Evolutionary conservation across 1,284 basidiomycete species (phyloP).

Genomic region (Abortiporus biennis): DNA sequence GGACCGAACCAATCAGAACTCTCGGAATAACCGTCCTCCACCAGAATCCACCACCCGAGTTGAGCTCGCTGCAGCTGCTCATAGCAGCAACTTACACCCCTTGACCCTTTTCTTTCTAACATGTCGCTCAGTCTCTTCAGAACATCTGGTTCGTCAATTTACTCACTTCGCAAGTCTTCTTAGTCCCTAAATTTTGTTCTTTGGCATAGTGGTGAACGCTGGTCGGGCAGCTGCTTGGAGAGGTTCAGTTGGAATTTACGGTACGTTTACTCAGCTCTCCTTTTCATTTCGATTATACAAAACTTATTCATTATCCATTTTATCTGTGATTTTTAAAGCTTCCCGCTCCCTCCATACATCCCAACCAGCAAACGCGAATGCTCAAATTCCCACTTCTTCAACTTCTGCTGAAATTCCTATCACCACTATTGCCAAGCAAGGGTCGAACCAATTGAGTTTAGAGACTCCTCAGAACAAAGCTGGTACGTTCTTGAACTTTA

Average conservation of each 20-base stretch:
- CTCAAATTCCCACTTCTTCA: too few species aligned
- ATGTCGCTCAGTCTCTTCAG: constrained; percentile 49
- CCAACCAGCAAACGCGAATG: constrained; percentile 29
- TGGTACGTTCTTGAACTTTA: constrained; percentile 44
- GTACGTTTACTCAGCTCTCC: constrained; percentile 25
- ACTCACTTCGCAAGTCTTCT: not conserved
- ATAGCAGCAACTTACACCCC: constrained; percentile 2
- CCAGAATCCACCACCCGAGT: not conserved
- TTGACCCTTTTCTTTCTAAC: constrained; percentile 17
- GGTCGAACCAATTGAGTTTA: constrained; percentile 80
- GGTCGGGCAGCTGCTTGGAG: constrained; percentile 40
- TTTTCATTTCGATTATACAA: not conserved
- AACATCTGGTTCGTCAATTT: constrained; percentile 34
- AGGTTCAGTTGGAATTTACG: constrained; percentile 38
- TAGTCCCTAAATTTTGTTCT: not conserved
- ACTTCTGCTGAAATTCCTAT: constrained; percentile 49
- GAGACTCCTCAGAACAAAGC: constrained; percentile 88
- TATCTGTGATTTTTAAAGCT: constrained; percentile 26
- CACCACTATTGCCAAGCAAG: constrained; percentile 65
- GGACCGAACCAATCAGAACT: too few species aligned
- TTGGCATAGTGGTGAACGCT: constrained; percentile 32
- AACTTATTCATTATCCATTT: constrained; percentile 3
- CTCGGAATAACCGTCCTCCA: not conserved
- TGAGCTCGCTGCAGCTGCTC: constrained; percentile 4
- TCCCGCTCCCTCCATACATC: constrained; percentile 54